A percentile compares a stretch with the other conserved stretches of the same genome.
Conservation (phyloP, 768 basidiomycete species). For the Phylloporus rhodoxanthus region DNA sequence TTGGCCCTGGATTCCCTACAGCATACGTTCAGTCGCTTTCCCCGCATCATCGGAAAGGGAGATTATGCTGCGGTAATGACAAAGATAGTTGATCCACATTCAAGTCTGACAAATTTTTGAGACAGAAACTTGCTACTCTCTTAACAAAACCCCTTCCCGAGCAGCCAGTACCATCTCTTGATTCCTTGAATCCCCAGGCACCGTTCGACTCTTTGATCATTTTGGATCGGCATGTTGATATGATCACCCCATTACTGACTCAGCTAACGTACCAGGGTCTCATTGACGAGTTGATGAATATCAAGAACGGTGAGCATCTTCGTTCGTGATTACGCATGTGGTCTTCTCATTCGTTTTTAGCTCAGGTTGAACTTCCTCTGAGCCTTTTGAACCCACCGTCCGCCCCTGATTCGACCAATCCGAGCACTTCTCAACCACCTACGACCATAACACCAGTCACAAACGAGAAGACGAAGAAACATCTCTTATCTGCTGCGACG, state of each 20-base stretch:
- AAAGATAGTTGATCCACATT: background rate
- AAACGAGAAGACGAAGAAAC: conserved; percentile 85
- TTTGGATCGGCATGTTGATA: conserved; percentile 85
- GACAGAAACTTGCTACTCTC: conserved; percentile 70
- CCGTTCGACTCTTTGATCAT: conserved; percentile 83
- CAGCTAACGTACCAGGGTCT: conserved; percentile 97
- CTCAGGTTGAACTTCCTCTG: conserved; percentile 74
- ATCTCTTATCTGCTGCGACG: conserved; percentile 68
- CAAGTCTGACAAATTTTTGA: conserved; percentile 9
- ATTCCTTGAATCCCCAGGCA: conserved; percentile 43
- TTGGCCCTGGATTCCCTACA: conserved; percentile 82
- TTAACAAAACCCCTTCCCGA: conserved; percentile 56
- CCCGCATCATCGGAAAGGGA: conserved; percentile 90
- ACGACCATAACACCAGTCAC: conserved; percentile 47
- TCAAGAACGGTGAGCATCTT: conserved; percentile 70
- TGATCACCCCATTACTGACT: conserved; percentile 93
- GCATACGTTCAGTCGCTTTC: conserved; percentile 81
- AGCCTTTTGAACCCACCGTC: conserved; percentile 59
- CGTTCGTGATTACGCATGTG: background rate
- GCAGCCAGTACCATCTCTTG: conserved; percentile 33
- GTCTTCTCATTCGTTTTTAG: conserved; percentile 32
- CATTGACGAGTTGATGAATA: conserved; percentile 85
- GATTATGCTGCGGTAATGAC: conserved; percentile 68
- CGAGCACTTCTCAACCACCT: conserved; percentile 39
- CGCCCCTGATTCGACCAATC: conserved; percentile 34